phyloP scores from a whole-genome alignment of 306 rosid genomes.

The Ormosia emarginata region DNA sequence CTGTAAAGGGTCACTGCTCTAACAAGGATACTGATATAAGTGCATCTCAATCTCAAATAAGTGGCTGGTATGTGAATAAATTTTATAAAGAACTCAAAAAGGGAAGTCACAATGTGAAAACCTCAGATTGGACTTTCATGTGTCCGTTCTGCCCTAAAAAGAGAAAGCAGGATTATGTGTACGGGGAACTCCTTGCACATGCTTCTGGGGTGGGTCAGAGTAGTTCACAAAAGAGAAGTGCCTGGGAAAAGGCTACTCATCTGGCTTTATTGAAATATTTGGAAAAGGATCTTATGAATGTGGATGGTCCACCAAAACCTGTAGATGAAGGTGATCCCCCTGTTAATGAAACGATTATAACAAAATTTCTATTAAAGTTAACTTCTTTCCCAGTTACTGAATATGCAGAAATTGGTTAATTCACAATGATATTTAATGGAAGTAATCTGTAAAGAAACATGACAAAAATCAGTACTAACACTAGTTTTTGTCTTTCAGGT shows the following conservation, averaged over 20 bases:
- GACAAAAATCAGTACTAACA: not conserved
- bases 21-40: constrained; percentile 51
- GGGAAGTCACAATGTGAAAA: constrained; percentile 55
- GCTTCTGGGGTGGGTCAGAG: constrained; percentile 94
- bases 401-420: not conserved
- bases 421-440: not conserved
- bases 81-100: constrained; percentile 61
- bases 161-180: constrained; percentile 52
- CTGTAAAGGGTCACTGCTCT: constrained; percentile 38
- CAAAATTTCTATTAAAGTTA: not conserved
- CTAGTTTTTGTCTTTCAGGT: constrained; percentile 37
- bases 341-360: constrained; percentile 1
- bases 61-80: constrained; percentile 50
- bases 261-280: constrained; percentile 70
- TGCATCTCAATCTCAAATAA: constrained; percentile 60
- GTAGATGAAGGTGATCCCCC: constrained; percentile 43
- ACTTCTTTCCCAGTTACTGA: not conserved
- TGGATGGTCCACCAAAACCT: constrained; percentile 49
- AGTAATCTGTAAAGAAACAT: not conserved
- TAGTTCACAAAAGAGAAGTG: constrained; percentile 66
- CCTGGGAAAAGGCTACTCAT: constrained; percentile 76
- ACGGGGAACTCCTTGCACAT: constrained; percentile 75
- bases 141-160: constrained; percentile 82
- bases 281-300: constrained; percentile 48
- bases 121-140: constrained; percentile 45